A percentile compares a stretch with the other conserved stretches of the same genome.
Conservation (phyloP, 257 asterid species). For the Primulina huaijiensis region DNA sequence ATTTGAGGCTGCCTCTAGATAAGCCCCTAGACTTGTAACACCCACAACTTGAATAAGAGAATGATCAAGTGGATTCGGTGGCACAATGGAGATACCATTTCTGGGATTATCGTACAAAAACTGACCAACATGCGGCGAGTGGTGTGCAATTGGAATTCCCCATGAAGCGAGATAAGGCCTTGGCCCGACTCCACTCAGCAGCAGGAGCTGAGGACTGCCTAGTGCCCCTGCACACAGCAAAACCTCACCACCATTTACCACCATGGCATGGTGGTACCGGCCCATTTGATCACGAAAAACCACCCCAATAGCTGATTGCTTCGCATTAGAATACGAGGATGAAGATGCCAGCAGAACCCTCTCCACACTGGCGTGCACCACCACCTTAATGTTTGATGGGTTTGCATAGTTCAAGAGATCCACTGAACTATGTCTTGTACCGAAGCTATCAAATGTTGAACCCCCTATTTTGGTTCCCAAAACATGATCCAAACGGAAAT, state of each 20-base stretch:
- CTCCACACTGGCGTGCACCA: conserved; percentile 64
- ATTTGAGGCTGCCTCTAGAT: conserved; percentile 84
- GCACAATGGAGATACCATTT: conserved; percentile 82
- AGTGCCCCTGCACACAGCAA: conserved; percentile 77
- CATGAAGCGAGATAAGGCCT: conserved; percentile 73
- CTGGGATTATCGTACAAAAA: conserved; percentile 87
- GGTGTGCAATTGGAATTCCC: conserved; percentile 79
- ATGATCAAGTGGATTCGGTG: conserved; percentile 69
- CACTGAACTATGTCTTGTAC: conserved; percentile 72
- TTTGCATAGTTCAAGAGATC: conserved; percentile 69
- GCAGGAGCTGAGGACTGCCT: conserved; percentile 86
- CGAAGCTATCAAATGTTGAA: conserved; percentile 67
- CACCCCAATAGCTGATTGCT: conserved; percentile 58
- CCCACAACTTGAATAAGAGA: conserved; percentile 86
- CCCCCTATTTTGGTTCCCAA: conserved; percentile 90
- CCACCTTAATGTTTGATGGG: conserved; percentile 55
- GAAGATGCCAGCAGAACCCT: conserved; percentile 52
- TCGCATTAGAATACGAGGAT: conserved; percentile 17
- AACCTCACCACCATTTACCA: conserved; percentile 65
- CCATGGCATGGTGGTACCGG: conserved; percentile 67
- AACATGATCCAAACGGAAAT: conserved; percentile 69
- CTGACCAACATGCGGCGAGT: conserved; percentile 72
- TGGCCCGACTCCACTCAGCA: conserved; percentile 82
- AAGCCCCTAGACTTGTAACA: conserved; percentile 63
- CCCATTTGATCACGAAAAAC: conserved; percentile 58